Evolutionary conservation across 2,329 filamentous ascomycete genomes (phyloP).

Genomic region (Colletotrichum orbiculare): DNA sequence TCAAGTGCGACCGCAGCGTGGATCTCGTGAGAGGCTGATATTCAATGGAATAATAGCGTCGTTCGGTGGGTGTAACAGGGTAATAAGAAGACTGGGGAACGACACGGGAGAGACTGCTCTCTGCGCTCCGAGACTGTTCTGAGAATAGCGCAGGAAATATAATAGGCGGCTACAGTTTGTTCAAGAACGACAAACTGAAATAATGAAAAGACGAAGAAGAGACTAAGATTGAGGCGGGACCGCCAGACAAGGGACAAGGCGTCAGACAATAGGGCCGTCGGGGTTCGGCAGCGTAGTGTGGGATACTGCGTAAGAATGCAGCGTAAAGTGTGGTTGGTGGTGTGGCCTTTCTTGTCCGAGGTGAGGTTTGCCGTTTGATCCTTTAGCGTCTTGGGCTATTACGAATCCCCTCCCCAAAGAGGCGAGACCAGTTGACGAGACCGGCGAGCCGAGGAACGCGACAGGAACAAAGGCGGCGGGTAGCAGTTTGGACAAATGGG

Average conservation of each 20-base stretch:
- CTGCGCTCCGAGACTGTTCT: background rate
- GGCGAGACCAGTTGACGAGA: slow-evolving; percentile 31
- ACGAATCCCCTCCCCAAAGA: slow-evolving; percentile 36
- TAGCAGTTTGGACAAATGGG: slow-evolving; percentile 14
- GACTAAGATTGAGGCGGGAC: background rate
- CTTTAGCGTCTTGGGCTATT: slow-evolving; percentile 39
- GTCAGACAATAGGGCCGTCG: slow-evolving; percentile 19
- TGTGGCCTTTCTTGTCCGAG: slow-evolving; percentile 11
- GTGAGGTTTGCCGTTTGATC: slow-evolving; percentile 34
- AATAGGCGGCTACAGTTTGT: background rate
- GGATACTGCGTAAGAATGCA: too few relatives aligned
- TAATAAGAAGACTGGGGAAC: slow-evolving; percentile 12
- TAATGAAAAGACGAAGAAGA: slow-evolving; percentile 1
- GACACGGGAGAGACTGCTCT: slow-evolving; percentile 13
- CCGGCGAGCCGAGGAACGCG: slow-evolving; percentile 30
- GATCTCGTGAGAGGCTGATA: slow-evolving; percentile 4
- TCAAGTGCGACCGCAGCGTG: background rate
- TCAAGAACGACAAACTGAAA: slow-evolving; percentile 15
- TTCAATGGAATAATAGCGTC: slow-evolving; percentile 24
- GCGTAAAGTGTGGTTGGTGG: too few relatives aligned
- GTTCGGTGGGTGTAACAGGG: background rate
- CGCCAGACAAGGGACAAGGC: slow-evolving; percentile 18
- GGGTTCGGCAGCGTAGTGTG: background rate
- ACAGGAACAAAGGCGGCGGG: slow-evolving; percentile 24
- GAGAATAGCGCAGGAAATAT: background rate